A percentile compares a stretch with the other conserved stretches of the same genome.
These are phyloP conservation scores for Tricholoma bakamatsutake DNA, from an alignment of 768 basidiomycete species.

Conservation along the genomic window DNA sequence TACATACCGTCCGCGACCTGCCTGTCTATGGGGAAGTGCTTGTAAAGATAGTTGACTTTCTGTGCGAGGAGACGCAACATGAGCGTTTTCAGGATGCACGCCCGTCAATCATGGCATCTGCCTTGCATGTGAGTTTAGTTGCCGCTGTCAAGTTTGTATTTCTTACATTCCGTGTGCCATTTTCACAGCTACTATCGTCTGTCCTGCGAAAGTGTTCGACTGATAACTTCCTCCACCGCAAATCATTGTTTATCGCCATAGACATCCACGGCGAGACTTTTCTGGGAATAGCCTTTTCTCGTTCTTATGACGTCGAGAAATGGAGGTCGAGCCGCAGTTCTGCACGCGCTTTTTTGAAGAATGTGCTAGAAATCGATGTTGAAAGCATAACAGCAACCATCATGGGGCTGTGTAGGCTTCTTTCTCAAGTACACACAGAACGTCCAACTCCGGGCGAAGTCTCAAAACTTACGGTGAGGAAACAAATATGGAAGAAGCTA, in stretches of 20 bases:
- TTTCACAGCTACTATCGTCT: conserved; percentile 25
- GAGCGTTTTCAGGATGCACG: conserved; percentile 57
- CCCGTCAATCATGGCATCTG: conserved; percentile 53
- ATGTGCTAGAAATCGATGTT: conserved; percentile 27
- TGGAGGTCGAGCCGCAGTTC: conserved; percentile 31
- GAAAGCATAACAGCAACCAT: conserved; percentile 24
- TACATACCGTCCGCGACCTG: conserved; percentile 48
- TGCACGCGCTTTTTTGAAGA: conserved; percentile 30
- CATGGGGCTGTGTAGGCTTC: conserved; percentile 24
- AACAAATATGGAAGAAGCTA: conserved; percentile 62
- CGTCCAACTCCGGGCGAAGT: conserved; percentile 18
- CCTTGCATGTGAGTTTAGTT: conserved; percentile 50
- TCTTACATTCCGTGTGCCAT: background rate
- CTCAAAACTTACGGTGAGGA: conserved; percentile 36
- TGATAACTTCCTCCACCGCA: conserved; percentile 13
- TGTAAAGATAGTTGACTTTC: conserved; percentile 63
- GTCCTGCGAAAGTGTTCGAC: conserved; percentile 20
- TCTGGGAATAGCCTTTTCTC: conserved; percentile 31
- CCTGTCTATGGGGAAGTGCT: conserved; percentile 58
- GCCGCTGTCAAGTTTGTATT: background rate
- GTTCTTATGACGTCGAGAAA: conserved; percentile 23
- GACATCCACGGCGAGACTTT: conserved; percentile 35
- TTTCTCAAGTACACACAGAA: conserved; percentile 18
- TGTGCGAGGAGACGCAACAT: conserved; percentile 81
- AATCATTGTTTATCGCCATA: conserved; percentile 24